Percentiles rank a stretch among this genome's conserved stretches.
These are phyloP conservation scores for Bruguiera hainesii DNA, from an alignment of 441 rosid genomes.

Conservation along the genomic window DNA sequence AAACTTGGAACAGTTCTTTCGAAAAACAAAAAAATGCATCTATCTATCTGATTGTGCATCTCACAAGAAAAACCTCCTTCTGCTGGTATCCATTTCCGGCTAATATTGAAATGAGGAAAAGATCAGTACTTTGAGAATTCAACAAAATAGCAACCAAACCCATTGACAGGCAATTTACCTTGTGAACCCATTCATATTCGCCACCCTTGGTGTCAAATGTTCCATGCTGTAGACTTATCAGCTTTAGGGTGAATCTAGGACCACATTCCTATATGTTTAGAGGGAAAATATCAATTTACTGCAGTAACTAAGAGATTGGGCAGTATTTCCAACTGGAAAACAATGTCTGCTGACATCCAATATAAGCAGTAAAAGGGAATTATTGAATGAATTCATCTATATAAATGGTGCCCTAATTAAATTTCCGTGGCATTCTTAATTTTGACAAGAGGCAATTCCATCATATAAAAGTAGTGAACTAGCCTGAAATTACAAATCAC, in stretches of 20 bases:
- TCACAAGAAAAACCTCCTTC: conserved; percentile 91
- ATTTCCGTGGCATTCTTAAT: not conserved
- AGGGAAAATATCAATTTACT: not conserved
- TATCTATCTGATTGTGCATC: not conserved
- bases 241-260: conserved; percentile 82
- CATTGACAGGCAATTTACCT: conserved; percentile 44
- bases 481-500: no score
- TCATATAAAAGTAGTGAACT: not conserved
- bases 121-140: not conserved
- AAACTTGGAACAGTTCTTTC: not conserved
- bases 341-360: not conserved
- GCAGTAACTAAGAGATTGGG: not conserved
- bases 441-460: not conserved
- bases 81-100: conserved; percentile 96
- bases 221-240: conserved; percentile 77
- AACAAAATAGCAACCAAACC: not conserved
- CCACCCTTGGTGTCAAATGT: conserved; percentile 81
- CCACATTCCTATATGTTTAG: conserved; percentile 67
- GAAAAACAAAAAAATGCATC: no score
- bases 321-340: not conserved
- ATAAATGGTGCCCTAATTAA: not conserved
- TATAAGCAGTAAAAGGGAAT: not conserved
- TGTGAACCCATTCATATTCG: conserved; percentile 94
- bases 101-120: conserved; percentile 28
- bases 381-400: not conserved